Evolutionary conservation across 2,329 filamentous ascomycete genomes (phyloP), one percentile per base, ranked within the genome.

Genomic region (Sporothrix pseudoabietina): DNA sequence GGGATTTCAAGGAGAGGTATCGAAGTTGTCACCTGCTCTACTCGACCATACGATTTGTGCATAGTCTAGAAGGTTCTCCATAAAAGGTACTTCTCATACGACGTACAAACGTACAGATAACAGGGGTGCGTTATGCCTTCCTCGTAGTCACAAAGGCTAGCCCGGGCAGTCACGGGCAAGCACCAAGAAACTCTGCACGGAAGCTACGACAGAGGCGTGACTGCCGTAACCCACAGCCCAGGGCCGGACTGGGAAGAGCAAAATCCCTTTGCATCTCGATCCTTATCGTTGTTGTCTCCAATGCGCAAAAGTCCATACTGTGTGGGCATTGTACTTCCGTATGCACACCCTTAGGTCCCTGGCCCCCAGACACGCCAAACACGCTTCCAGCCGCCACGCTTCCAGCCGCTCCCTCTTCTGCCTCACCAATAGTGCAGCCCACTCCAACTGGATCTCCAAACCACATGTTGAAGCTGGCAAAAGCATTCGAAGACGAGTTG

Each of bases 231-330:
- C n/a, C 8, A 4, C 6, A 10, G 6, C 8, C 57, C 57, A n/a
- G 57, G 57, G 44, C 12, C 12, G 14, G 44, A 49, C 1, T 6
- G 44, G 44, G 12, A 19, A 14, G 14, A 61, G 3, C 35, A 39
- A 9, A 35, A 39, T 19, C 30, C n/a, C 32, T 39, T 4, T 39
- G 57, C 16, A 63, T 63, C 57, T 63, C 16, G 57, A 63, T 63
- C 16, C 32, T 22, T 59, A 26, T n/a, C n/a, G n/a, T 39, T 63
- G 16, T 19, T 35, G 6, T 19, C 32, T 61, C 32, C 1, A n/a
- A 63, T 22, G 41, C 16, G 35, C 52, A 55, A 41, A 63, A 63
- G 57, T 63, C 57, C 6, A 63, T 63, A 32, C 41, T 63, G 57
- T 35, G 32, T 39, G 16, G 57, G 4, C 12, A 32, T 63, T 63